Conservation (phyloP, 2,329 filamentous ascomycete genomes). For the Botrytis medusae region DNA sequence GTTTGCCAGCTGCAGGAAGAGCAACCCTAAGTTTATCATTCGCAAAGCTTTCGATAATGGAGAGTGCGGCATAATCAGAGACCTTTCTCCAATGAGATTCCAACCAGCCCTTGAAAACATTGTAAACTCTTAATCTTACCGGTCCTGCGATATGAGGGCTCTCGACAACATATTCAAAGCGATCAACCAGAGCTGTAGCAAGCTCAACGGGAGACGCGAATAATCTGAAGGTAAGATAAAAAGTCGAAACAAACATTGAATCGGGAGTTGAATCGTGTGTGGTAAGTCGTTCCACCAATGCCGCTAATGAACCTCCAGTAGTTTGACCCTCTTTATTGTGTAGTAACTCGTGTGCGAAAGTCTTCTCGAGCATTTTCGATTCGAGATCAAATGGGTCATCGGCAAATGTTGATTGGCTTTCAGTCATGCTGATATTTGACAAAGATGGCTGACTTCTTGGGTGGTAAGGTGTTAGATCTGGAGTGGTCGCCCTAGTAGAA, state of each 20-base stretch:
- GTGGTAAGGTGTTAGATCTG: conserved; percentile 53
- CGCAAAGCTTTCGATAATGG: conserved; percentile 77
- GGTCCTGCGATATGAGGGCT: conserved; percentile 72
- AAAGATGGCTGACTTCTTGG: conserved; percentile 56
- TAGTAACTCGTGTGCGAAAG: conserved; percentile 86
- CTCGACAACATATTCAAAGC: conserved; percentile 88
- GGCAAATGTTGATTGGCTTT: conserved; percentile 61
- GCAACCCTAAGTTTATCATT: conserved; percentile 65
- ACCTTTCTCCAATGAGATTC: conserved; percentile 92
- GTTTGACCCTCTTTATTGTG: conserved; percentile 94
- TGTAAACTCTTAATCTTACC: conserved; percentile 88
- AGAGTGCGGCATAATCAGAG: conserved; percentile 73
- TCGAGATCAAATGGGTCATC: conserved; percentile 81
- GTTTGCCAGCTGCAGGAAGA: conserved; percentile 74
- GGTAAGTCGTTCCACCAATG: conserved; percentile 90
- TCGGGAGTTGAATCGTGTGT: conserved; percentile 92
- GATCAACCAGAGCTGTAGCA: conserved; percentile 78
- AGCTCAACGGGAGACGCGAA: conserved; percentile 82
- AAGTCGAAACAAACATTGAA: conserved; percentile 86
- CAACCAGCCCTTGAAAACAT: conserved; percentile 95
- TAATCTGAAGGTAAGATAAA: conserved; percentile 92
- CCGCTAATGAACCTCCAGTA: conserved; percentile 86
- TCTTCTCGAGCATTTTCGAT: conserved; percentile 83
- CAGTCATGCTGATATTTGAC: conserved; percentile 66
- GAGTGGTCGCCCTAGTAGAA: conserved; percentile 86